These are phyloP conservation scores for Kurtzmaniella quercitrusa DNA, from an alignment of 1,139 yeast species.

Conservation along the genomic window DNA sequence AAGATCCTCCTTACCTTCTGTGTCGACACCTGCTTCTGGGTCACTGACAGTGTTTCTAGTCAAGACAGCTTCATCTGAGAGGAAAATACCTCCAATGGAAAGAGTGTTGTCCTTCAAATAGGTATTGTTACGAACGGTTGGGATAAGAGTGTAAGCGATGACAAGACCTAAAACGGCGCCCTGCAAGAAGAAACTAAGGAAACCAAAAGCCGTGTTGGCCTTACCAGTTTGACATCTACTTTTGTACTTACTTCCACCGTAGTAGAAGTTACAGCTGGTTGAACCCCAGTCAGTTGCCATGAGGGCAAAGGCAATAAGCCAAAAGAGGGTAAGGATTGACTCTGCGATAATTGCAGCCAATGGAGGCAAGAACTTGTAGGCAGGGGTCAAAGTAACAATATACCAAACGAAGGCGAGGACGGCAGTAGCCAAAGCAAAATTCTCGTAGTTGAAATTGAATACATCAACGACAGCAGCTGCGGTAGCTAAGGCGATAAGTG, in stretches of 20 bases:
- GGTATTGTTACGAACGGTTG: slow-evolving; percentile 9
- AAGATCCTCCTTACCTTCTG: background rate
- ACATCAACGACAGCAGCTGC: slow-evolving; percentile 20
- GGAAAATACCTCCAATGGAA: slow-evolving; percentile 5
- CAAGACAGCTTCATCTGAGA: background rate
- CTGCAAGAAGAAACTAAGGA: slow-evolving; percentile 26
- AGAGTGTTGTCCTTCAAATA: background rate
- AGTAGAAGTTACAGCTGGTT: slow-evolving; percentile 13
- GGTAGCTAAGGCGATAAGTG: slow-evolving; percentile 22
- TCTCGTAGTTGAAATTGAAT: background rate
- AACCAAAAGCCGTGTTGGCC: slow-evolving; percentile 26
- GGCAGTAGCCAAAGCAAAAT: slow-evolving; percentile 18
- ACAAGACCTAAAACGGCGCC: slow-evolving; percentile 18
- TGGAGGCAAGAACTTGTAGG: slow-evolving; percentile 11
- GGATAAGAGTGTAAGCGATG: slow-evolving; percentile 19
- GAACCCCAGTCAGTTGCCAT: slow-evolving; percentile 24
- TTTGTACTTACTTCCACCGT: background rate
- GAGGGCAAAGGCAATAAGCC: slow-evolving; percentile 17
- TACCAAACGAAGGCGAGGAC: slow-evolving; percentile 21
- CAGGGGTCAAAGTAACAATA: slow-evolving; percentile 11
- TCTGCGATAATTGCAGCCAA: slow-evolving; percentile 19
- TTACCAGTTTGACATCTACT: slow-evolving; percentile 21
- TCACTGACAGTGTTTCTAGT: background rate
- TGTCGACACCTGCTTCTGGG: background rate
- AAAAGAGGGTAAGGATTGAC: slow-evolving; percentile 14